Conservation (phyloP, 805 yeast genomes). For the Wickerhamomyces chambardii region DNA sequence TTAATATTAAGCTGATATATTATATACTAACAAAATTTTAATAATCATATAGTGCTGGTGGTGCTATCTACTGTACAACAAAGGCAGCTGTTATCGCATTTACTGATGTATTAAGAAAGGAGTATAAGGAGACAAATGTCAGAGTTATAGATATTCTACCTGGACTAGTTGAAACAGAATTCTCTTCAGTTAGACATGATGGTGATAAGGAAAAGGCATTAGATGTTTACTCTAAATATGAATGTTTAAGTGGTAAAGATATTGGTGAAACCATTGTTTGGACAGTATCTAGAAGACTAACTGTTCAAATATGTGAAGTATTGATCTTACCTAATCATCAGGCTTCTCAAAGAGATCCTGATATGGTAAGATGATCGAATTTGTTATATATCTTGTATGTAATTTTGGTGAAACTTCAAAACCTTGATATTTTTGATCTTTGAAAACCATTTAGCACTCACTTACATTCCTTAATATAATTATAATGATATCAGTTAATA, state of each 20-base stretch:
- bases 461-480: too few species aligned
- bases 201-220: constrained; percentile 43
- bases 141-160: constrained; percentile 54
- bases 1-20: too few species aligned
- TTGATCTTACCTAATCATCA: constrained; percentile 78
- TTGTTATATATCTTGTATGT: too few species aligned
- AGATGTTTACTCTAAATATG: constrained; percentile 41
- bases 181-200: constrained; percentile 43
- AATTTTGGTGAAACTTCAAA: too few species aligned
- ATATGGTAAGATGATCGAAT: constrained; percentile 3
- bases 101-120: constrained; percentile 59
- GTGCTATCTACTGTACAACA: constrained; percentile 62
- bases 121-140: constrained; percentile 52
- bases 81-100: constrained; percentile 64
- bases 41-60: constrained; percentile 13
- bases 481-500: too few species aligned
- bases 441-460: too few species aligned
- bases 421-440: too few species aligned
- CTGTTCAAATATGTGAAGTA: constrained; percentile 58
- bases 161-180: constrained; percentile 57
- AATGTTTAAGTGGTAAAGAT: constrained; percentile 44
- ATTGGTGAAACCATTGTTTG: constrained; percentile 50
- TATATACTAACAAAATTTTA: not conserved
- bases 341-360: constrained; percentile 35
- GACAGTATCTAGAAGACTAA: constrained; percentile 40